Conservation (phyloP, 1,284 basidiomycete genomes). For the Moesziomyces parantarcticus region DNA sequence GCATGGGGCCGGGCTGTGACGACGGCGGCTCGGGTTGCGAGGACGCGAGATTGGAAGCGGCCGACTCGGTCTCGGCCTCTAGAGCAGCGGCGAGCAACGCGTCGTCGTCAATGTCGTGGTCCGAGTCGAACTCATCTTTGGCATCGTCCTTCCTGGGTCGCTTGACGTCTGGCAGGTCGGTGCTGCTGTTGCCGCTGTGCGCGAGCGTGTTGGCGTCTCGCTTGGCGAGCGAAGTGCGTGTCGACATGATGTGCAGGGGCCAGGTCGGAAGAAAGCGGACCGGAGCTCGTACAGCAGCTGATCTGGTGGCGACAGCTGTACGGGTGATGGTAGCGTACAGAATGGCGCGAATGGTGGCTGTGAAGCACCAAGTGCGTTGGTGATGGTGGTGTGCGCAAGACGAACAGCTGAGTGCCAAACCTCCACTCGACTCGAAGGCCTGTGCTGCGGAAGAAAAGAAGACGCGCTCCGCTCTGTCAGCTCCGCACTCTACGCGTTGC, state of each 20-base stretch:
- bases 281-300: not conserved
- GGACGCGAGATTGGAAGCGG: no score
- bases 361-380: no score
- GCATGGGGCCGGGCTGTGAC: slow-evolving; percentile 2
- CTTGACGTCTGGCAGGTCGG: slow-evolving; percentile 4
- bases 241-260: slow-evolving; percentile 2
- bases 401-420: no score
- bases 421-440: no score
- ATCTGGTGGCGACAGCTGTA: no score
- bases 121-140: slow-evolving; percentile 51
- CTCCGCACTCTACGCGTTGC: no score
- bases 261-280: not conserved
- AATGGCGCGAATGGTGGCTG: no score
- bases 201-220: slow-evolving; percentile 35
- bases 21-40: slow-evolving; percentile 13
- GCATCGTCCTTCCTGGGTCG: slow-evolving; percentile 6
- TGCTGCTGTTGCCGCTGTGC: not conserved
- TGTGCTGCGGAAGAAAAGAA: no score
- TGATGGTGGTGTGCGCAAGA: no score
- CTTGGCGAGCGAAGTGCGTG: slow-evolving; percentile 21
- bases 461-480: no score
- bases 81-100: slow-evolving; percentile 55
- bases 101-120: slow-evolving; percentile 39
- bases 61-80: slow-evolving; percentile 35
- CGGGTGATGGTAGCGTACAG: no score